Evolutionary conservation across 345 rosid genomes (phyloP).

Genomic region (Clausena lansium): DNA sequence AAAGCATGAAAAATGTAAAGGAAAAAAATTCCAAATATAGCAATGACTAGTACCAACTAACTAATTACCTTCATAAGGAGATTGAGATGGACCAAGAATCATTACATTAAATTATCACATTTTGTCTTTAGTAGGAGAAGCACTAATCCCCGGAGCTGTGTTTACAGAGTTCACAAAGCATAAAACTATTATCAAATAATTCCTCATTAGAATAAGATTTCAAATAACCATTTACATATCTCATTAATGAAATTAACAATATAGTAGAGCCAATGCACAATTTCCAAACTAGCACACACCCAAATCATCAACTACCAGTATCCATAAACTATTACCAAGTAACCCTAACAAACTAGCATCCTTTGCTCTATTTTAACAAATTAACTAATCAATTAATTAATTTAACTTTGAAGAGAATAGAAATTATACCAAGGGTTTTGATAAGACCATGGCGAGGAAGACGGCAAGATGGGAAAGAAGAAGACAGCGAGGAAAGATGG

Average conservation of each 20-base stretch:
- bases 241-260: neutral
- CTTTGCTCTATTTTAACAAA: no score
- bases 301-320: neutral
- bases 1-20: neutral
- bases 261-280: neutral
- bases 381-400: no score
- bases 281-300: neutral
- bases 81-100: slow-evolving; percentile 54
- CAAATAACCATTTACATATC: neutral
- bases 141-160: slow-evolving; percentile 56
- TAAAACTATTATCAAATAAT: no score
- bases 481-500: no score
- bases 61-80: slow-evolving; percentile 45
- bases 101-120: slow-evolving; percentile 48
- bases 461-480: no score
- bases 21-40: neutral
- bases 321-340: no score
- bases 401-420: no score
- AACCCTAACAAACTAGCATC: no score
- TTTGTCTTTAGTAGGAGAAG: slow-evolving; percentile 48
- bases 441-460: no score
- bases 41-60: neutral
- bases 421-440: no score
- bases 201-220: neutral
- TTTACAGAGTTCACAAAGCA: slow-evolving; percentile 2